Base-by-base conservation (phyloP, 441 rosid genomes). In the Biscutella auriculata region DNA sequence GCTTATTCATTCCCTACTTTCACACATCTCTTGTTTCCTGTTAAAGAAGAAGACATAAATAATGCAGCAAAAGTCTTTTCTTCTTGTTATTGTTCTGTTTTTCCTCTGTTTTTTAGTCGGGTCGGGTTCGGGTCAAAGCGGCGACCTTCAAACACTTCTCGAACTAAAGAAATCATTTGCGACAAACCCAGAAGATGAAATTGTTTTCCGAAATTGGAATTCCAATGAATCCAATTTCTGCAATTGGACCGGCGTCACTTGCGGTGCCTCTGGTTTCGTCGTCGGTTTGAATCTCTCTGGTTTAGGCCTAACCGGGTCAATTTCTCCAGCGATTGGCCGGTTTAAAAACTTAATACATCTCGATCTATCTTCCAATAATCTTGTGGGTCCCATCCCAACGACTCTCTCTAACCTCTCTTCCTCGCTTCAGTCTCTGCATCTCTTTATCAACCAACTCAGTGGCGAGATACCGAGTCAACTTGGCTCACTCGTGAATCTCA, bases 381-480 rank as follows among this genome's bases (percentile, higher is more conserved):
- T 91, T 15, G 27, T 73, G 10, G 95, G 95, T n/a, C 45, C 61
- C 6, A 81, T 88, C 39, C 91, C 98, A 66, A 26, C 82, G 17
- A 81, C 76, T 63, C 75, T 88, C 4, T 81, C 88, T 37, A 71
- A 74, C 79, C 95, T 92, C 74, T 85, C 74, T 46, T 73, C 80
- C 63, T 73, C 89, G 23, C 68, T 92, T 53, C 79, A 67, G 64
- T 35, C 50, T 21, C 76, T 92, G 47, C 81, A 80, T 52, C 78
- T 92, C 37, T 70, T 78, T 70, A 66, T 91, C 8, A 92, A 92
- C 67, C 69, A 13, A 60, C 80, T 92, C 56, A 78, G 81, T 5
- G 95, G 98, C 15, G 27, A 46, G 45, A 79, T 88, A 69, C 96
- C 96, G 21, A 61, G 75, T 32, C 82, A 81, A 66, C 70, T 92